These are phyloP conservation scores for Trypanosoma platydactyli DNA, from an alignment of 208 protist genomes.

Conservation along the genomic window DNA sequence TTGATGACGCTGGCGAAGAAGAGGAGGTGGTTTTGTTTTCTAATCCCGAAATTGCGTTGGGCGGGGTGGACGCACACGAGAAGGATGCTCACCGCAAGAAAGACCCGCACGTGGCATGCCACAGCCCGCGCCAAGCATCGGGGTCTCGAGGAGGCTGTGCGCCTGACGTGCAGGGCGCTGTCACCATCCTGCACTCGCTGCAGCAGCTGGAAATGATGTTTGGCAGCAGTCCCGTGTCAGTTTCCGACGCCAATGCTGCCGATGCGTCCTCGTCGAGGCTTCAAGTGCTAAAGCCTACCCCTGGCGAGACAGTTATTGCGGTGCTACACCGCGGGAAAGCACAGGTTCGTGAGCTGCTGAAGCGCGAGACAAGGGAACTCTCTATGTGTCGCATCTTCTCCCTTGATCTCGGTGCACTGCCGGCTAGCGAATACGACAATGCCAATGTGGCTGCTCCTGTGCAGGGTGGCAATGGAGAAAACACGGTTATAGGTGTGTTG, in stretches of 20 bases:
- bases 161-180: slow-evolving; percentile 21
- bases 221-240: not conserved
- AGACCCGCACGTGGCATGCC: no score
- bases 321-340: slow-evolving; percentile 43
- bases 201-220: slow-evolving; percentile 23
- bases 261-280: no score
- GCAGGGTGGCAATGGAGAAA: not conserved
- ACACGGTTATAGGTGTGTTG: not conserved
- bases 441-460: not conserved
- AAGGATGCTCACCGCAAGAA: not conserved
- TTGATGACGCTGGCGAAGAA: not conserved
- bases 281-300: slow-evolving; percentile 28
- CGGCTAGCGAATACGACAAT: slow-evolving; percentile 44
- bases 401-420: slow-evolving; percentile 58
- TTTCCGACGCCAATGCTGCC: not conserved
- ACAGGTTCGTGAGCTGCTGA: slow-evolving; percentile 35
- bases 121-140: not conserved
- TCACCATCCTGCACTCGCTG: slow-evolving; percentile 47
- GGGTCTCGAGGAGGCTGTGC: not conserved
- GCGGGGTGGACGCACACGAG: not conserved
- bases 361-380: slow-evolving; percentile 38
- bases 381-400: slow-evolving; percentile 65
- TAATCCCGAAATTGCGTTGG: not conserved
- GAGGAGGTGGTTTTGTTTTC: slow-evolving; percentile 7
- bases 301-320: slow-evolving; percentile 67